Evolutionary conservation across 2,329 filamentous ascomycete genomes (phyloP), one percentile per base, ranked within the genome.

Genomic region (Paecilomyces sp.): DNA sequence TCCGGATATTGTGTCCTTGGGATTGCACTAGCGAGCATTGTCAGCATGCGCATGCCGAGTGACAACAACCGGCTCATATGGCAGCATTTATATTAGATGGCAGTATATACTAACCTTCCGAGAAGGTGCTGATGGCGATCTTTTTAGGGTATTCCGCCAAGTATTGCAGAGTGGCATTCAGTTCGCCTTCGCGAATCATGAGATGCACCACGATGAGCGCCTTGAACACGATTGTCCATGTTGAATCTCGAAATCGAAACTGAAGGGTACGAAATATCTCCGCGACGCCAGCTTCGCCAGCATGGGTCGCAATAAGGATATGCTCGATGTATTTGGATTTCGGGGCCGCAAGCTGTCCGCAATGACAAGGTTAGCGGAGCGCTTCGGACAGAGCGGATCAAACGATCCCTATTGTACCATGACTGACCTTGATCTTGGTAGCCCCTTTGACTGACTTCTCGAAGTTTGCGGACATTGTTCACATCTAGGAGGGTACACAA

Each of bases 181-280:
- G 87, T 64, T 92, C 88, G 58, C 94, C 94, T 78, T 99, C 94
- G 66, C 94, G 86, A 72, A 99, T 94, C 94, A 99, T 97, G 62
- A 97, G 80, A 75, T 99, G 94, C 54, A 96, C 87, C 55, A 96
- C 94, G 68, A 97, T 96, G 66, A 99, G 81, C 68, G 91, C 88
- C 81, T 99, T 99, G 87, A 97, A 96, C 65, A 96, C 93, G 60
- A 97, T 92, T n/a, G 94, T 99, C 94, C 94, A 99, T 81, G 94
- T 96, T 66, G 93, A 93, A 75, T 99, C 94, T 73, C 92, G 88
- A 66, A 99, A 78, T 57, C 94, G 87, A 73, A 91, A 86, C 72
- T 95, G 92, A 58, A 99, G 81, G 51, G 92, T 91, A 62, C 94
- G 88, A 75, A 99, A 97, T 71, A 99, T 90, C 79, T 99, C 94